A percentile compares a stretch with the other conserved stretches of the same genome.
phyloP scores from a whole-genome alignment of 176 grass and related monocot genomes.

The Musa beccarii region DNA sequence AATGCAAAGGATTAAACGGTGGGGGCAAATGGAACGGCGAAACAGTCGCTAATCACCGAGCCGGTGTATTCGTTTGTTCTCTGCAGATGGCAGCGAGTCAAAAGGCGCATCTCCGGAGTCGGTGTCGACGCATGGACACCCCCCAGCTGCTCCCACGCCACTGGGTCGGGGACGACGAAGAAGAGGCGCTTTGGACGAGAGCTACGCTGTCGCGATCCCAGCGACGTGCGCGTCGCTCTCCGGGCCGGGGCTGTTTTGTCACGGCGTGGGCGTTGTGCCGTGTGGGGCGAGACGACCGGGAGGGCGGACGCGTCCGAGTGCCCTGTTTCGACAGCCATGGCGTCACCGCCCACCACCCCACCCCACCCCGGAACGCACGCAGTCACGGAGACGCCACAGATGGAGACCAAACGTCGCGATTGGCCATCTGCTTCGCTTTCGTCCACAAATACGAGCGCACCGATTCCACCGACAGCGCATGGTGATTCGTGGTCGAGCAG shows the following conservation, averaged over 20 bases:
- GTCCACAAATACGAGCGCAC: background rate
- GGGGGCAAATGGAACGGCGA: too few relatives aligned
- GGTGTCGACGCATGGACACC: background rate
- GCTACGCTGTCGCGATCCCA: background rate
- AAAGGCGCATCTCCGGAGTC: too few relatives aligned
- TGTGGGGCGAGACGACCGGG: background rate
- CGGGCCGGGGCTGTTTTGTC: background rate
- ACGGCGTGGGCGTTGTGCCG: background rate
- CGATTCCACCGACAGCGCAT: background rate
- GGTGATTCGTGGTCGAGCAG: background rate
- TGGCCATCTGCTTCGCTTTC: background rate
- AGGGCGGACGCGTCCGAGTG: background rate
- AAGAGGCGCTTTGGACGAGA: too few relatives aligned
- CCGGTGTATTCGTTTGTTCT: too few relatives aligned
- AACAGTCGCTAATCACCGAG: too few relatives aligned
- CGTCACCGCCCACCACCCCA: constrained; percentile 19
- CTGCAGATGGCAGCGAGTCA: too few relatives aligned
- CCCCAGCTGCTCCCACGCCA: background rate
- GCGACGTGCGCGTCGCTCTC: background rate
- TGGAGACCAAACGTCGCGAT: background rate
- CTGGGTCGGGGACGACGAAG: background rate
- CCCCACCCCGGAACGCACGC: background rate
- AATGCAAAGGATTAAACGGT: too few relatives aligned
- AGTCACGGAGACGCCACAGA: background rate
- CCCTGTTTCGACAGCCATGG: constrained; percentile 20